Percentiles rank a stretch among this genome's conserved stretches.
These are phyloP conservation scores for Podila minutissima DNA, from an alignment of 192 early-diverging fungal species.

Conservation along the genomic window DNA sequence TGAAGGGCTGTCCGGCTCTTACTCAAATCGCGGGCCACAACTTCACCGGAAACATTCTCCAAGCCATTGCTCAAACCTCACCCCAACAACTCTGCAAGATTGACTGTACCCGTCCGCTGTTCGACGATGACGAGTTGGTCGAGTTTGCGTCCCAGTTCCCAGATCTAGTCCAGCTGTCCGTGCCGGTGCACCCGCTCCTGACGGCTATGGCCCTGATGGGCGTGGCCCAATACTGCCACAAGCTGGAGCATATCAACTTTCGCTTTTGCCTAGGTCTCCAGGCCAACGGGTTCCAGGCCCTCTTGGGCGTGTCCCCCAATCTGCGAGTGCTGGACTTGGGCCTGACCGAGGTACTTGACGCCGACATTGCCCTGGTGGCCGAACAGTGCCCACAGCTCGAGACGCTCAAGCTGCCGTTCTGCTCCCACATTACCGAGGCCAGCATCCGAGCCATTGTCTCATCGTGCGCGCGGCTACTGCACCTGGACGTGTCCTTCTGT, in stretches of 20 bases:
- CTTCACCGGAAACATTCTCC: conserved; percentile 22
- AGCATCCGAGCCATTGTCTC: conserved; percentile 15
- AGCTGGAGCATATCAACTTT: conserved; percentile 27
- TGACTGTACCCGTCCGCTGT: conserved; percentile 31
- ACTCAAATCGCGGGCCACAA: conserved; percentile 21
- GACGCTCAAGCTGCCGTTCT: conserved; percentile 38
- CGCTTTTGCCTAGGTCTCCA: conserved; percentile 32
- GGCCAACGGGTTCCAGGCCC: conserved; percentile 21
- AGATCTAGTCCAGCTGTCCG: conserved; percentile 26
- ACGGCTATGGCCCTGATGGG: conserved; percentile 25
- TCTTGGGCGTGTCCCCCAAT: conserved; percentile 14
- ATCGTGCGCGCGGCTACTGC: conserved; percentile 8
- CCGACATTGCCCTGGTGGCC: conserved; percentile 23
- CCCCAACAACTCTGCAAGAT: conserved; percentile 13
- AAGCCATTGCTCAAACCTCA: conserved; percentile 19
- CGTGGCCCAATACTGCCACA: conserved; percentile 10
- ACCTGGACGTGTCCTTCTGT: conserved; percentile 35
- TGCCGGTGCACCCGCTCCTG: conserved; percentile 27
- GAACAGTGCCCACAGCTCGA: conserved; percentile 23
- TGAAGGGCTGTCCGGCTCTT: conserved; percentile 11
- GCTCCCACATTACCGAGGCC: conserved; percentile 17
- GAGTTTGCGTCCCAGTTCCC: conserved; percentile 20
- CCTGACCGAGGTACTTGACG: conserved; percentile 18
- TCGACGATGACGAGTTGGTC: conserved; percentile 43
- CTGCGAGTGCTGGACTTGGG: conserved; percentile 31